Evolutionary conservation across 2,329 filamentous ascomycete genomes (phyloP).

Genomic region (Verticillium nubilum): DNA sequence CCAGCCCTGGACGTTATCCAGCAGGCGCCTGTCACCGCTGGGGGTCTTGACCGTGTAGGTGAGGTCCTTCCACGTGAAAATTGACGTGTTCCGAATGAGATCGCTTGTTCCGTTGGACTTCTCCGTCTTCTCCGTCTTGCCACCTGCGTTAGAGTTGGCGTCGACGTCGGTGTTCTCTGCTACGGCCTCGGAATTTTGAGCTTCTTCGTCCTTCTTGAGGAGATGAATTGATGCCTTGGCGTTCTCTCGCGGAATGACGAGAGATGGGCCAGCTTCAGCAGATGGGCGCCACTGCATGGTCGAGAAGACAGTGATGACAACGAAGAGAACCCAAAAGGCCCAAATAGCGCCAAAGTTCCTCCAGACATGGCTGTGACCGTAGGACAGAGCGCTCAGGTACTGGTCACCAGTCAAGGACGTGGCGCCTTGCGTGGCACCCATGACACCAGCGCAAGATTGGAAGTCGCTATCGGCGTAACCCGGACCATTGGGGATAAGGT

Average conservation of each 20-base stretch:
- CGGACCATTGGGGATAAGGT: conserved; percentile 45
- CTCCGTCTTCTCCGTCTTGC: conserved; percentile 15
- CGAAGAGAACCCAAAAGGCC: conserved; percentile 58
- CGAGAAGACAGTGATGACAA: conserved; percentile 49
- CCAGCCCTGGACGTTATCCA: conserved; percentile 79
- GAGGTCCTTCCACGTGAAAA: conserved; percentile 72
- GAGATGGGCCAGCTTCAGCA: conserved; percentile 44
- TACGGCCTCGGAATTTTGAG: conserved; percentile 20
- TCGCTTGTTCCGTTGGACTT: conserved; percentile 22
- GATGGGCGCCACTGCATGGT: conserved; percentile 52
- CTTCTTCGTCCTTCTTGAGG: conserved; percentile 43
- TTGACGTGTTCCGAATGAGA: conserved; percentile 57
- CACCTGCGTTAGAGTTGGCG: conserved; percentile 16
- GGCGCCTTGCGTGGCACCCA: conserved; percentile 45
- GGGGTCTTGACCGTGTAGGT: conserved; percentile 62
- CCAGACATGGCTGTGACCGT: conserved; percentile 48
- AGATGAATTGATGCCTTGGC: conserved; percentile 28
- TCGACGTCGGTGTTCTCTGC: conserved; percentile 46
- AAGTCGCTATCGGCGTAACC: conserved; percentile 35
- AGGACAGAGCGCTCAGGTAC: conserved; percentile 51
- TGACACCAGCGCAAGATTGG: conserved; percentile 53
- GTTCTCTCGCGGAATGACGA: conserved; percentile 59
- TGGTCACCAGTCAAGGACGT: conserved; percentile 49
- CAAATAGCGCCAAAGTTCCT: conserved; percentile 58
- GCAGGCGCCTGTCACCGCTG: conserved; percentile 57